Percentiles rank a stretch among this genome's conserved stretches.
Conservation (phyloP, 1,139 yeast genomes). For the Hyphopichia khmerensis region DNA sequence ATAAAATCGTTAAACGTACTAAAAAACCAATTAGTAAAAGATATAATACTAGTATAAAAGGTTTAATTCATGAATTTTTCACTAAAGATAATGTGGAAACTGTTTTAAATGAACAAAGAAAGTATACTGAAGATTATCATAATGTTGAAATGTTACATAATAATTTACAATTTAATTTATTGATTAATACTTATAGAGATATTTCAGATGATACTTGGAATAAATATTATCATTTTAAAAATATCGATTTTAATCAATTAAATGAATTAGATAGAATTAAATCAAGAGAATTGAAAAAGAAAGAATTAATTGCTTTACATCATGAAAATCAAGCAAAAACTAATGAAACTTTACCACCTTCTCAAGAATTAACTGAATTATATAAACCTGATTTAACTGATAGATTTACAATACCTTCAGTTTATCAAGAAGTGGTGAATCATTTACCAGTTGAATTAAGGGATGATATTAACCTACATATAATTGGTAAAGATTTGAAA, state of each 20-base stretch:
- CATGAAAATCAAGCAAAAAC: constrained; percentile 10
- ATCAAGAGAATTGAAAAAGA: constrained; percentile 11
- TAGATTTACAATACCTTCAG: constrained; percentile 36
- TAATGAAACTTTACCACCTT: constrained; percentile 6
- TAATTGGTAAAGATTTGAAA: background rate
- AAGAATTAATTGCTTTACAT: constrained; percentile 14
- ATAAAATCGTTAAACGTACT: constrained; percentile 15
- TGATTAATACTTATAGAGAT: constrained; percentile 41
- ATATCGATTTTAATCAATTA: constrained; percentile 41
- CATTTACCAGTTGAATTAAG: constrained; percentile 38
- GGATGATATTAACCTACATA: constrained; percentile 12
- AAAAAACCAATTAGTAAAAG: constrained; percentile 17
- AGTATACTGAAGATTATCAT: constrained; percentile 35
- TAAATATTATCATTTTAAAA: constrained; percentile 38
- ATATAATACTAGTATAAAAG: constrained; percentile 31
- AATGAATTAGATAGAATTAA: constrained; percentile 19
- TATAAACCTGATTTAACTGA: constrained; percentile 9
- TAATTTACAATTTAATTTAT: constrained; percentile 40
- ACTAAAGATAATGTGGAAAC: constrained; percentile 32
- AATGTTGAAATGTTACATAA: constrained; percentile 48
- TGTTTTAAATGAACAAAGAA: constrained; percentile 27
- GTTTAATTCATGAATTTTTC: constrained; percentile 37
- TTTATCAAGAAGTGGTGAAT: constrained; percentile 30
- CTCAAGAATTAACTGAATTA: constrained; percentile 5
- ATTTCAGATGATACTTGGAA: constrained; percentile 43